Base-by-base conservation (phyloP, 257 asterid genomes). In the Solanum neorickii region DNA sequence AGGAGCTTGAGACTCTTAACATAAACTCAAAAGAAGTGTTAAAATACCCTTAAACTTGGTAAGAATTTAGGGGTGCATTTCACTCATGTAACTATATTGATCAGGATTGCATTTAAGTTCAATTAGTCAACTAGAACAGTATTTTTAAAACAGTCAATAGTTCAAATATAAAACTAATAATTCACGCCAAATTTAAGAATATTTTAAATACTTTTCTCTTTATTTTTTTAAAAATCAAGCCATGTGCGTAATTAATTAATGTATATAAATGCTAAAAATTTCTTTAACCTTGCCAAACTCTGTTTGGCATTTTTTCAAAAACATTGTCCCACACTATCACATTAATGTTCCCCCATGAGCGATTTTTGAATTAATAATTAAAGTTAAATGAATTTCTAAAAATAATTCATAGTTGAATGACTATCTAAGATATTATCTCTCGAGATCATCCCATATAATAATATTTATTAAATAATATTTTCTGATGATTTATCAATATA, bases 61-160 rank as follows among this genome's bases (percentile, higher is more conserved):
- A 3, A 18, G 11, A 52, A 52, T 52, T 3, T 52, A 52, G 11
- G n/a, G 23, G 4, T 1, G 62, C n/a, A 52, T 52, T 52, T 52
- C n/a, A 52, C 62, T 52, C 62, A 18, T 52, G 11, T 52, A 11
- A 11, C 62, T 18, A 52, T 23, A 52, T 52, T 10, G 18, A 18
- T 52, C n/a, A 16, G 1, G n/a, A 11, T 52, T 52, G 11, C 18
- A 18, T 7, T 52, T 52, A 18, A 18, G n/a, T 52, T 18, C n/a
- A 52, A 1, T 52, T 7, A 18, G n/a, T 18, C 1, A 52, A 18
- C 11, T 18, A 52, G 4, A 18, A 8, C 2, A 3, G 0, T 52
- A 6, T 52, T 52, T 52, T 52, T 41, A 52, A 9, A 3, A 1
- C 1, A 3, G 0, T 18, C n/a, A 18, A 18, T 18, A 52, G 0